Conservation (phyloP, 306 rosid species). For the Sphenostylis stenocarpa region DNA sequence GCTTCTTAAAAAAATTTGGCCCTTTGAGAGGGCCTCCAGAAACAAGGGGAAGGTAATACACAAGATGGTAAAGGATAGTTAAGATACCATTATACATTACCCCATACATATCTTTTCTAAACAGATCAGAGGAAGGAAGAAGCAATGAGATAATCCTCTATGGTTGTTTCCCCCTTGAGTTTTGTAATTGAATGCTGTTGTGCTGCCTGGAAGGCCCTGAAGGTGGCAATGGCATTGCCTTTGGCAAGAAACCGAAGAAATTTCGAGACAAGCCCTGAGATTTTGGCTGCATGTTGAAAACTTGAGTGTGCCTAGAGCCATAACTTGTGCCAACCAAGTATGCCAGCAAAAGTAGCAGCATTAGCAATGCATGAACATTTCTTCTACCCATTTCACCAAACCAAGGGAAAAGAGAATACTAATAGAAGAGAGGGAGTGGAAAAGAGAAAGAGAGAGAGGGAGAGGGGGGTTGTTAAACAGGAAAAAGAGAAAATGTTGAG, state of each 20-base stretch:
- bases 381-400: conserved; percentile 49
- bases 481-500: not conserved
- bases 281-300: conserved; percentile 46
- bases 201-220: conserved; percentile 90
- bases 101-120: conserved; percentile 3
- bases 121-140: not conserved
- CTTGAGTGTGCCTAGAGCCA: conserved; percentile 44
- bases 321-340: conserved; percentile 31
- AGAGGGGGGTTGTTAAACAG: not conserved
- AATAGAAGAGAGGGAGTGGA: not conserved
- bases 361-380: conserved; percentile 22
- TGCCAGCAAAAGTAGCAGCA: conserved; percentile 39
- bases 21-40: not conserved
- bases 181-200: conserved; percentile 58
- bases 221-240: conserved; percentile 64
- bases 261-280: conserved; percentile 32
- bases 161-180: conserved; percentile 47
- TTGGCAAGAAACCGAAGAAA: conserved; percentile 64
- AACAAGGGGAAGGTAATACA: not conserved
- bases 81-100: conserved; percentile 34
- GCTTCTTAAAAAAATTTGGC: not conserved
- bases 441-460: not conserved
- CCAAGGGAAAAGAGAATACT: not conserved
- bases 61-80: not conserved
- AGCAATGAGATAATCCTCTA: conserved; percentile 16